A percentile compares a stretch with the other conserved stretches of the same genome.
Conservation (phyloP, 1,139 yeast genomes). For the Scheffersomyces lignicola region DNA sequence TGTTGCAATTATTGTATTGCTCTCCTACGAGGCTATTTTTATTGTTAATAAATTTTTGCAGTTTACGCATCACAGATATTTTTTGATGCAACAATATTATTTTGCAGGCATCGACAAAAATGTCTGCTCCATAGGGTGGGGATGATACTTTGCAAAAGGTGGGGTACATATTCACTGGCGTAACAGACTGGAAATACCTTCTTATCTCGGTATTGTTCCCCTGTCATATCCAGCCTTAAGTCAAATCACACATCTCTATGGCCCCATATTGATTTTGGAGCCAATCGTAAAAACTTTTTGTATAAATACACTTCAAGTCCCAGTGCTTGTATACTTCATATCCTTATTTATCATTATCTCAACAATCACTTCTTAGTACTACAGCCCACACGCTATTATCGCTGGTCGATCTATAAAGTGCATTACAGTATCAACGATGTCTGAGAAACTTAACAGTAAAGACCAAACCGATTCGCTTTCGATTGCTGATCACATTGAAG, state of each 20-base stretch:
- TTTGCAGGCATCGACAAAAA: conserved; percentile 1
- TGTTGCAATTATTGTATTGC: too few species aligned
- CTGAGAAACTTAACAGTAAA: conserved; percentile 8
- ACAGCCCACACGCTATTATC: conserved; percentile 6
- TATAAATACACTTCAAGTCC: conserved; percentile 8
- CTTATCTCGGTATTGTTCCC: conserved; percentile 3
- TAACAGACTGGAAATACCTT: conserved; percentile 2
- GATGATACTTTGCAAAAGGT: conserved; percentile 1
- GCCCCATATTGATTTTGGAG: conserved; percentile 1
- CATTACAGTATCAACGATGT: conserved; percentile 6
- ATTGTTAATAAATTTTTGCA: too few species aligned
- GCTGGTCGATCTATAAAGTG: conserved; percentile 9
- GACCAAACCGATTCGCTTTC: conserved; percentile 7
- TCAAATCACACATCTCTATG: not conserved
- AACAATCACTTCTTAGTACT: conserved; percentile 2
- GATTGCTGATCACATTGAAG: conserved; percentile 10
- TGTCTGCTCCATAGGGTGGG: conserved; percentile 1
- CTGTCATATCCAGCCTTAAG: conserved; percentile 4
- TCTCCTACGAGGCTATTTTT: too few species aligned
- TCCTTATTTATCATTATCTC: conserved; percentile 2
- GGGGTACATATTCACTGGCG: conserved; percentile 4
- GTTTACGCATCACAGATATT: too few species aligned
- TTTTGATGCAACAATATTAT: conserved; percentile 1
- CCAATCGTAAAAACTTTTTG: conserved; percentile 2
- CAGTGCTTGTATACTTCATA: not conserved